Evolutionary conservation across 331 rosid species (phyloP), one percentile per base, ranked within the genome.

Genomic region (Quercus tomentella): DNA sequence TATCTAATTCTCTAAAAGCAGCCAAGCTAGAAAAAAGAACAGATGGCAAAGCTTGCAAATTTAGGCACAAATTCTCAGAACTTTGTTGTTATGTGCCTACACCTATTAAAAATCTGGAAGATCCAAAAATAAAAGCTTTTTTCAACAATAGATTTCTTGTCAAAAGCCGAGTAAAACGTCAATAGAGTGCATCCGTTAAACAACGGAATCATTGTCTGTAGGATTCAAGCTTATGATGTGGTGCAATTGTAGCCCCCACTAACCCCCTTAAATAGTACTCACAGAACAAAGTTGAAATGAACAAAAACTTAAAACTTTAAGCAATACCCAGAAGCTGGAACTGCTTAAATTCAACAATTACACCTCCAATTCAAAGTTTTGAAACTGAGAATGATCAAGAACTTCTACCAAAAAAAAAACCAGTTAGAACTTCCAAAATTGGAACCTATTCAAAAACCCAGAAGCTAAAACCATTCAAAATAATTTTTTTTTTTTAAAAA

Each of bases 61-160:
- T 30, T 51, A n/a, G 35, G 55, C 56, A 52, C 45, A 22, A 72
- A 43, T 15, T 20, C 1, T 4, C 9, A 61, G 18, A 80, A 18
- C 2, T 37, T 7, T 45, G 52, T 8, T 22, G 87, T 68, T 81
- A 88, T 63, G 96, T 90, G 45, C 85, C 92, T 80, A 74, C 62
- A 73, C 65, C 82, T 87, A 86, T 84, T 88, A 26, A 89, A 89
- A 58, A 92, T 84, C 21, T 91, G 97, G 79, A 92, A 92, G 86
- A 91, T 94, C 98, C 97, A 91, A 73, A 92, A 92, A 63, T 94
- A 90, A 63, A 84, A 87, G 87, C 94, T 88, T 78, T 92, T 92
- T 76, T 81, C 90, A 21, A 90, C 82, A 79, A 77, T 72, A 21
- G 82, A 79, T 81, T 90, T 92, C 70, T 84, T 81, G 21, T 77